phyloP scores from a whole-genome alignment of 345 rosid genomes.

The Corchorus olitorius region DNA sequence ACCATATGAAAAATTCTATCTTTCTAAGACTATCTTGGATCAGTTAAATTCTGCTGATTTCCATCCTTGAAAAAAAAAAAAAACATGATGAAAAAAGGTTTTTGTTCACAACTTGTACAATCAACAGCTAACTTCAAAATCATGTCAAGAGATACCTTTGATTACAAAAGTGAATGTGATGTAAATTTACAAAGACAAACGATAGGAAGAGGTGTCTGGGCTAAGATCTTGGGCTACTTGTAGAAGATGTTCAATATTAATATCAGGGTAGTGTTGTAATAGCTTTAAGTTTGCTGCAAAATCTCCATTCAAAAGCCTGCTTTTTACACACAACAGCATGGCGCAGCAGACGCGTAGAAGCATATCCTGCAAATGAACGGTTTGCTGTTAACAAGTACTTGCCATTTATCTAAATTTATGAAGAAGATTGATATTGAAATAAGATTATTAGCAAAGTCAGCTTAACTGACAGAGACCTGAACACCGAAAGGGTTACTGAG shows the following conservation, averaged over 20 bases:
- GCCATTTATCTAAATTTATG: background rate
- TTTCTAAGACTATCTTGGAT: too few species aligned
- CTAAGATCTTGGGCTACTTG: slow-evolving; percentile 57
- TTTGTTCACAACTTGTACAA: background rate
- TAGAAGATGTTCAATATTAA: slow-evolving; percentile 56
- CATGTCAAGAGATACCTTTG: background rate
- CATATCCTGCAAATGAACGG: slow-evolving; percentile 62
- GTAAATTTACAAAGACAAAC: slow-evolving; percentile 33
- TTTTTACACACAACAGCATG: slow-evolving; percentile 62
- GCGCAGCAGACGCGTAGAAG: slow-evolving; percentile 70
- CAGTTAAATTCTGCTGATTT: background rate
- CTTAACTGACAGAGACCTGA: slow-evolving; percentile 38
- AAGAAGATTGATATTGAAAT: too few species aligned
- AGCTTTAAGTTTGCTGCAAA: slow-evolving; percentile 64
- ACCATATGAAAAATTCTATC: background rate
- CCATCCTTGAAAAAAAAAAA: background rate
- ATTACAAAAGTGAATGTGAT: background rate
- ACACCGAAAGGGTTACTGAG: slow-evolving; percentile 62
- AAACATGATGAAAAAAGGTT: background rate
- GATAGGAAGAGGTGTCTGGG: slow-evolving; percentile 49
- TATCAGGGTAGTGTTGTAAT: slow-evolving; percentile 63
- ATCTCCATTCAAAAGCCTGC: slow-evolving; percentile 57
- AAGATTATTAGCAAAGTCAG: background rate
- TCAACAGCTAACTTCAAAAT: background rate
- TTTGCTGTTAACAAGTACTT: background rate